Conservation (phyloP, 805 yeast genomes). For the Candida nitratophila region DNA sequence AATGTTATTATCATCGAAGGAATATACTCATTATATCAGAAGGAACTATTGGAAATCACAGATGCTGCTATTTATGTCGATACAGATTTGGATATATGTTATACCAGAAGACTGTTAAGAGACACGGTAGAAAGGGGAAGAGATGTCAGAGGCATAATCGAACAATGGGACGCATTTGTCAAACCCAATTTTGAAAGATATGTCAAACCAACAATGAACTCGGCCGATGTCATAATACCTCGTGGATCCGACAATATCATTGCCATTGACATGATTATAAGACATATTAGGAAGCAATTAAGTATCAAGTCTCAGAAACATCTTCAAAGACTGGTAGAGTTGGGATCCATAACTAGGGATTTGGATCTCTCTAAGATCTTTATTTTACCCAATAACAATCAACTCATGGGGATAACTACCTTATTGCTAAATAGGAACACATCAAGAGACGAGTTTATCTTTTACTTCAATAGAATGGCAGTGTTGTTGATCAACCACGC, state of each 20-base stretch:
- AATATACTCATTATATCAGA: slow-evolving; percentile 71
- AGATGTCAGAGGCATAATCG: slow-evolving; percentile 71
- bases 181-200: slow-evolving; percentile 83
- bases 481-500: slow-evolving; percentile 63
- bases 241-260: slow-evolving; percentile 76
- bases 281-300: slow-evolving; percentile 72
- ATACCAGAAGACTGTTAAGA: slow-evolving; percentile 80
- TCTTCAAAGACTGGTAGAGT: slow-evolving; percentile 48
- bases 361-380: slow-evolving; percentile 27
- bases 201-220: slow-evolving; percentile 67
- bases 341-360: slow-evolving; percentile 38
- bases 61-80: slow-evolving; percentile 88
- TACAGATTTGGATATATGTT: slow-evolving; percentile 87
- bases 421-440: slow-evolving; percentile 52
- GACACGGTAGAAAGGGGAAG: slow-evolving; percentile 85
- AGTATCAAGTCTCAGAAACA: slow-evolving; percentile 60
- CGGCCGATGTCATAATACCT: slow-evolving; percentile 88
- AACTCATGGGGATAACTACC: slow-evolving; percentile 65
- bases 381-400: slow-evolving; percentile 48
- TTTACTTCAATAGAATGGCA: slow-evolving; percentile 81
- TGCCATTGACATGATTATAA: slow-evolving; percentile 74
- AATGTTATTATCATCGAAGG: slow-evolving; percentile 92
- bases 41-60: slow-evolving; percentile 63
- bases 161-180: slow-evolving; percentile 87
- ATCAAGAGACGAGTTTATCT: slow-evolving; percentile 70